Evolutionary conservation across 805 yeast species (phyloP).

Genomic region (Yamadazyma sp.): DNA sequence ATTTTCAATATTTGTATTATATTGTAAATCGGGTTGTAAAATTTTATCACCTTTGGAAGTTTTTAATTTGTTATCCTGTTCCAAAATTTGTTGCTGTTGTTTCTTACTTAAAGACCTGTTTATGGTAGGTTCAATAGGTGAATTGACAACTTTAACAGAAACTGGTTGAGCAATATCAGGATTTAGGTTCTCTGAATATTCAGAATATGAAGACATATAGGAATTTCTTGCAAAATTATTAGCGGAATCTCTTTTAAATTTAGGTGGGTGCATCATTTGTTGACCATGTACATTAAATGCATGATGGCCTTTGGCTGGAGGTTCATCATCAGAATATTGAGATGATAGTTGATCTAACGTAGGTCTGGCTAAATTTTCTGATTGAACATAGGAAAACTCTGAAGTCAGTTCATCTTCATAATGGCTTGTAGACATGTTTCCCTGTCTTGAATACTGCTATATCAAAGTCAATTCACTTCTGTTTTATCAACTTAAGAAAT

Average conservation of each 20-base stretch:
- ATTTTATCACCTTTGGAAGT: slow-evolving; percentile 10
- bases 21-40: slow-evolving; percentile 26
- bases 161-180: slow-evolving; percentile 21
- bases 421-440: slow-evolving; percentile 5
- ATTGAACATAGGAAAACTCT: slow-evolving; percentile 13
- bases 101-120: slow-evolving; percentile 12
- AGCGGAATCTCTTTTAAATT: not conserved
- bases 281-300: too few species aligned
- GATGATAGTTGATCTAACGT: slow-evolving; percentile 2
- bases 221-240: slow-evolving; percentile 13
- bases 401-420: slow-evolving; percentile 5
- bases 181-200: slow-evolving; percentile 18
- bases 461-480: too few species aligned
- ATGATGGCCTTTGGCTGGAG: not conserved
- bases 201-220: slow-evolving; percentile 19
- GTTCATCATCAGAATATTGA: not conserved
- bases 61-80: not conserved
- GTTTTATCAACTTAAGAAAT: too few species aligned
- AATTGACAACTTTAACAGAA: slow-evolving; percentile 18
- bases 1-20: slow-evolving; percentile 32
- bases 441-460: too few species aligned
- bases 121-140: slow-evolving; percentile 13
- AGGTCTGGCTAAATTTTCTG: slow-evolving; percentile 6
- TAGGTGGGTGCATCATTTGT: slow-evolving; percentile 1
- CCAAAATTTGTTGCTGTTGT: slow-evolving; percentile 1